Conservation (phyloP, 1,284 basidiomycete genomes). For the Earliella scabrosa region DNA sequence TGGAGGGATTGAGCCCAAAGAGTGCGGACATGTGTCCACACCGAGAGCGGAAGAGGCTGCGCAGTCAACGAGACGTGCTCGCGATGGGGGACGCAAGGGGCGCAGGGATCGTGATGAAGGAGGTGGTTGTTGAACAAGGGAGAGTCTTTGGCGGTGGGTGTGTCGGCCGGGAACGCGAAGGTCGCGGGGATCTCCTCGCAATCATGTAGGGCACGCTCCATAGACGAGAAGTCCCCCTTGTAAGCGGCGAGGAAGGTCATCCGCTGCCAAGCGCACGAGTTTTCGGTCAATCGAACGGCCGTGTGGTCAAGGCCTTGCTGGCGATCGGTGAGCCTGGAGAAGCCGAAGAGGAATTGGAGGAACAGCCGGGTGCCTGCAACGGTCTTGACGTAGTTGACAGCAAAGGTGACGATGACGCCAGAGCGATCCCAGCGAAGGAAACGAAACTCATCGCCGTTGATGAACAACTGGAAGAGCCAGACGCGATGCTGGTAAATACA, state of each 20-base stretch:
- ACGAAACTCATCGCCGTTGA: neutral
- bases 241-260: slow-evolving; percentile 2
- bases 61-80: no score
- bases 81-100: no score
- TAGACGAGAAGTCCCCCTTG: no score
- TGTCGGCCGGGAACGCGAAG: no score
- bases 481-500: slow-evolving; percentile 3
- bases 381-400: neutral
- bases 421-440: slow-evolving; percentile 5
- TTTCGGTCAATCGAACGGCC: neutral
- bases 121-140: neutral
- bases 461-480: neutral
- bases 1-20: slow-evolving; percentile 5
- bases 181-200: no score
- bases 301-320: slow-evolving; percentile 9
- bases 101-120: neutral
- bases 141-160: neutral
- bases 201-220: neutral
- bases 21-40: slow-evolving; percentile 11
- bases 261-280: slow-evolving; percentile 6
- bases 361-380: neutral
- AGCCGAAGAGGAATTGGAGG: slow-evolving; percentile 1
- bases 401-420: slow-evolving; percentile 9
- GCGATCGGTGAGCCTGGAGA: neutral
- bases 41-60: neutral